Conservation (phyloP, 2,329 filamentous ascomycete species). For the Sclerotinia sclerotiorum region DNA sequence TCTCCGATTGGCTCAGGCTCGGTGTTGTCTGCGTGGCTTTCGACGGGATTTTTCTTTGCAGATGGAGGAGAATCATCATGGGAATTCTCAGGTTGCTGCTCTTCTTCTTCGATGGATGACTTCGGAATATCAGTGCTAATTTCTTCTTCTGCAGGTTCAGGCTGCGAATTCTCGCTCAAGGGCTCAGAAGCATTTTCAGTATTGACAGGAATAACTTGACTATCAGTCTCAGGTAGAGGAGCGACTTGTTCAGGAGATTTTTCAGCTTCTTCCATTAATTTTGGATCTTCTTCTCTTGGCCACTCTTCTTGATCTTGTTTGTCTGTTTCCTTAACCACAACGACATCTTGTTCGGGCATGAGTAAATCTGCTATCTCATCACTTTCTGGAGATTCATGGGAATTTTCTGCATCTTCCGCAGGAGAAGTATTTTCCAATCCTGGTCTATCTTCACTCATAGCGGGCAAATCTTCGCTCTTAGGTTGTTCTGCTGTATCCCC, state of each 20-base stretch:
- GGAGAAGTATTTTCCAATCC: background rate
- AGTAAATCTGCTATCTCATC: slow-evolving; percentile 15
- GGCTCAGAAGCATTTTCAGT: background rate
- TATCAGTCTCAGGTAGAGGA: background rate
- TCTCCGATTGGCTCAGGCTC: background rate
- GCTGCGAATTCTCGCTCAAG: background rate
- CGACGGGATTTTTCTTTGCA: background rate
- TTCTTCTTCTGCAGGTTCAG: background rate
- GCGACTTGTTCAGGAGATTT: background rate
- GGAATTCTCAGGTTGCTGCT: background rate
- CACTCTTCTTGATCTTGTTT: background rate
- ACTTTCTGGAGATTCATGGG: background rate
- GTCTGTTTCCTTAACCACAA: no score
- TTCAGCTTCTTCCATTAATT: background rate
- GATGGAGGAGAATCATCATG: background rate
- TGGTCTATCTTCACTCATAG: background rate
- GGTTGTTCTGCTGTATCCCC: background rate
- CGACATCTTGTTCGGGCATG: slow-evolving; percentile 9
- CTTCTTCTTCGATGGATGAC: background rate
- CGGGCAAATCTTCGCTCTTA: background rate
- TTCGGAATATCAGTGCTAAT: background rate
- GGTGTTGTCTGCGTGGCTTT: background rate
- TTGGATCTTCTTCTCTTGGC: background rate
- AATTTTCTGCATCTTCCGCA: background rate
- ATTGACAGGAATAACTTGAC: background rate